Conservation (phyloP, 306 rosid genomes). For the Dalbergia cochinchinensis region DNA sequence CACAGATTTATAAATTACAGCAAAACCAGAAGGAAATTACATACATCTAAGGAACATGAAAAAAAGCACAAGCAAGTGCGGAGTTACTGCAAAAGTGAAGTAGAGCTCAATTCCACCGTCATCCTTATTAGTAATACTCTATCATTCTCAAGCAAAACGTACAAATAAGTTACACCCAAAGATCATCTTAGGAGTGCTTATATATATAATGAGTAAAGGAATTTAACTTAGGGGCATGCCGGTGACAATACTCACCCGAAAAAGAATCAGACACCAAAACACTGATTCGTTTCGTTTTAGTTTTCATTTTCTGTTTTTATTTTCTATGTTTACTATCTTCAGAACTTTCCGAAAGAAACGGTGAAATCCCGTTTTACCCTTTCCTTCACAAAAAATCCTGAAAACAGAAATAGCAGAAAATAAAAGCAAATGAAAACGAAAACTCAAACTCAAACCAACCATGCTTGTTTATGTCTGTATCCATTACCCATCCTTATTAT, state of each 20-base stretch:
- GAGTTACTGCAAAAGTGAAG: background rate
- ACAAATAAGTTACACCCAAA: conserved; percentile 39
- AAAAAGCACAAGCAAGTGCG: background rate
- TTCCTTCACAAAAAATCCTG: too few species aligned
- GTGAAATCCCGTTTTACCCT: too few species aligned
- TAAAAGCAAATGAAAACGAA: too few species aligned
- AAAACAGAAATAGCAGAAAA: too few species aligned
- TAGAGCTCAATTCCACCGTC: conserved; percentile 17
- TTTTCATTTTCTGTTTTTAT: too few species aligned
- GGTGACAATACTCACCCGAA: conserved; percentile 35
- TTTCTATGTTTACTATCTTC: too few species aligned
- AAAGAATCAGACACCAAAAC: conserved; percentile 4
- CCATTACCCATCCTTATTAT: conserved; percentile 42
- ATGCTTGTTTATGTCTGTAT: background rate
- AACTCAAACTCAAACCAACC: too few species aligned
- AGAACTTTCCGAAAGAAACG: too few species aligned
- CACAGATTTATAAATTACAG: background rate
- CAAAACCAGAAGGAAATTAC: conserved; percentile 27
- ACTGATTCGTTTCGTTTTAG: too few species aligned
- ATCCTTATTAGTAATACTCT: conserved; percentile 44
- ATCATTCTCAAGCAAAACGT: conserved; percentile 36
- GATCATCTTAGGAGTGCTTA: conserved; percentile 23
- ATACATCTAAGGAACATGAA: background rate
- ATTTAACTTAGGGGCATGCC: conserved; percentile 15
- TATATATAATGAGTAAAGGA: conserved; percentile 1